A percentile compares a stretch with the other conserved stretches of the same genome.
Evolutionary conservation across 441 rosid species (phyloP).

Genomic region (Populus trichocarpa): DNA sequence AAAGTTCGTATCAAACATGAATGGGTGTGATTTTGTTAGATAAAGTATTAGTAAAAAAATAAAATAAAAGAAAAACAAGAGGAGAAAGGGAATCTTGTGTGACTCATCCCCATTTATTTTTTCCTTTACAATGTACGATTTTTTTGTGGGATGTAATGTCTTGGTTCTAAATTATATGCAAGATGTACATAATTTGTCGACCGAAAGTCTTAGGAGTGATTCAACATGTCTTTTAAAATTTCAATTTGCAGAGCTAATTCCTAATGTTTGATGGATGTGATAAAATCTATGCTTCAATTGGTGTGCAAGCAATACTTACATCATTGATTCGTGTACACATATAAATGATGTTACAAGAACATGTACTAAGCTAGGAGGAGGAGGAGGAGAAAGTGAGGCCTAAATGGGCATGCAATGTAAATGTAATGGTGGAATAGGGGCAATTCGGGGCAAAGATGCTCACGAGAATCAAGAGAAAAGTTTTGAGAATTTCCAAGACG

Average conservation of each 20-base stretch:
- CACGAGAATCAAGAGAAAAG: constrained; percentile 53
- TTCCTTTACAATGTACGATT: neutral
- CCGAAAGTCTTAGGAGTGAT: neutral
- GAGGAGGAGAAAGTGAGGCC: neutral
- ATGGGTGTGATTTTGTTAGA: too few relatives aligned
- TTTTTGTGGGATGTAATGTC: constrained; percentile 1
- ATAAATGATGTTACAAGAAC: neutral
- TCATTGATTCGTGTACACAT: neutral
- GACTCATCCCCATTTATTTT: neutral
- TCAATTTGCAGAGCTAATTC: neutral
- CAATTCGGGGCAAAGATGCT: constrained; percentile 23
- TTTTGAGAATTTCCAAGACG: constrained; percentile 47
- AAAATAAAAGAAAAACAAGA: too few relatives aligned
- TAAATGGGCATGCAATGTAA: neutral
- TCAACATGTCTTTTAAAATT: neutral
- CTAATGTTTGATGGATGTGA: constrained; percentile 8
- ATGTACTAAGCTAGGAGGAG: neutral
- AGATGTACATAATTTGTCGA: neutral
- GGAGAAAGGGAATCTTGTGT: neutral
- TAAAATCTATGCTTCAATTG: constrained; percentile 12
- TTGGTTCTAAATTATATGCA: constrained; percentile 7
- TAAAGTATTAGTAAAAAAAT: neutral
- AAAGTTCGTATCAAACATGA: neutral
- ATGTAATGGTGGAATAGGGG: constrained; percentile 11
- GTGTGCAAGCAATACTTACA: constrained; percentile 1